Conservation (phyloP, 164 flowering plant genomes). For the Umbilicus rupestris region DNA sequence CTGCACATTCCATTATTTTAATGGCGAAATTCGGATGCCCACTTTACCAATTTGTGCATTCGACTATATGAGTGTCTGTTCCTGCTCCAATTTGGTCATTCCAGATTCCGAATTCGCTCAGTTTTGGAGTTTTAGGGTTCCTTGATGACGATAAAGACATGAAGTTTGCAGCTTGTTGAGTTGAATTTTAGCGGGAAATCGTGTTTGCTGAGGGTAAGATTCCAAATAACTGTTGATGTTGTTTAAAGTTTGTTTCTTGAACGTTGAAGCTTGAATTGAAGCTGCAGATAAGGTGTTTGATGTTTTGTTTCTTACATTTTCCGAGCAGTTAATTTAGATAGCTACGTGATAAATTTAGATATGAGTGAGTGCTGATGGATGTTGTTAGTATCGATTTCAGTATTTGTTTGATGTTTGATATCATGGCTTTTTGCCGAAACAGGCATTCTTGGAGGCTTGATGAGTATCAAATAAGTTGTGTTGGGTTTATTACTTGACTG, state of each 20-base stretch:
- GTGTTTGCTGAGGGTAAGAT: background rate
- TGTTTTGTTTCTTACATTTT: background rate
- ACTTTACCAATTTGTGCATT: too few relatives aligned
- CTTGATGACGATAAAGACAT: background rate
- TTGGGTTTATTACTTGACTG: background rate
- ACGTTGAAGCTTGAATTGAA: background rate
- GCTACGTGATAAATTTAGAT: too few relatives aligned
- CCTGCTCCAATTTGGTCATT: background rate
- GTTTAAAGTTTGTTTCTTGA: background rate
- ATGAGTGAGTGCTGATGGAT: background rate
- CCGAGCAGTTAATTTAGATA: too few relatives aligned
- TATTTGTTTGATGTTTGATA: background rate
- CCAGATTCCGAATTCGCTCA: background rate
- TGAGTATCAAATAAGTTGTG: background rate
- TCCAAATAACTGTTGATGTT: background rate
- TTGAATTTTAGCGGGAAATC: background rate
- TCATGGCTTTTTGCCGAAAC: background rate
- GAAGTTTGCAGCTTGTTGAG: background rate
- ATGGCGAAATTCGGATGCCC: too few relatives aligned
- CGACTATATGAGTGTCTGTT: background rate
- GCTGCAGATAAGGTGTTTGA: constrained; percentile 4
- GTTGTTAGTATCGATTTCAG: too few relatives aligned
- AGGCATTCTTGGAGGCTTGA: background rate
- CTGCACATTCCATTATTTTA: too few relatives aligned
- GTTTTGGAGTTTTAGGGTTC: background rate